Evolutionary conservation across 768 basidiomycete species (phyloP).

Genomic region (Auriculariales sp.): DNA sequence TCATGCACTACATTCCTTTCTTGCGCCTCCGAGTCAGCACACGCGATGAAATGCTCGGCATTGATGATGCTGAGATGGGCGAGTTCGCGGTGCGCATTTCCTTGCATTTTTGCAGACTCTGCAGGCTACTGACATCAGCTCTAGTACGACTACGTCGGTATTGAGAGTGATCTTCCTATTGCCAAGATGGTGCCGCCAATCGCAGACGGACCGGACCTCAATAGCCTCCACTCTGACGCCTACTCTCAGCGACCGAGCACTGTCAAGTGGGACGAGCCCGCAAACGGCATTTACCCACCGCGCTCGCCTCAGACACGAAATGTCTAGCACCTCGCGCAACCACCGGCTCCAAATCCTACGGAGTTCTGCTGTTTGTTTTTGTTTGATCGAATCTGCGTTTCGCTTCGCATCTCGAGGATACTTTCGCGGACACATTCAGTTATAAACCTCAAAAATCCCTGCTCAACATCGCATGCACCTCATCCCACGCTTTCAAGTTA

Average conservation of each 20-base stretch:
- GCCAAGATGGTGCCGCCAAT: too few relatives aligned
- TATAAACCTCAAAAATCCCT: background rate
- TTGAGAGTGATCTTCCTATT: background rate
- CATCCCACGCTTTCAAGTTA: background rate
- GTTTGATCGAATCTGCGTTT: background rate
- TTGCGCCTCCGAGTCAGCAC: slow-evolving; percentile 36
- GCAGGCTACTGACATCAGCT: background rate
- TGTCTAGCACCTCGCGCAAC: background rate
- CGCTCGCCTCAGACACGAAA: background rate
- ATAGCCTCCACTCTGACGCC: background rate
- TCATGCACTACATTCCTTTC: slow-evolving; percentile 41
- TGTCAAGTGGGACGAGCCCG: background rate
- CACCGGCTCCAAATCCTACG: background rate
- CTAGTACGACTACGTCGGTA: background rate
- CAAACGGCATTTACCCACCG: background rate
- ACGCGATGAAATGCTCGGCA: slow-evolving; percentile 45
- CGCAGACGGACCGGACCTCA: too few relatives aligned
- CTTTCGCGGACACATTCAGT: background rate
- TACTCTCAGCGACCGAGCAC: background rate
- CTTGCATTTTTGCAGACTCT: background rate
- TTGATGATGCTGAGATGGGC: slow-evolving; percentile 63
- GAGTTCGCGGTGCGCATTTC: slow-evolving; percentile 32
- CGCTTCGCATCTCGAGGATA: background rate
- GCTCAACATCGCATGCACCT: background rate
- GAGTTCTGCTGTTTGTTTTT: background rate